Conservation (phyloP, 2,329 filamentous ascomycete genomes). For the Diaporthe sp. region DNA sequence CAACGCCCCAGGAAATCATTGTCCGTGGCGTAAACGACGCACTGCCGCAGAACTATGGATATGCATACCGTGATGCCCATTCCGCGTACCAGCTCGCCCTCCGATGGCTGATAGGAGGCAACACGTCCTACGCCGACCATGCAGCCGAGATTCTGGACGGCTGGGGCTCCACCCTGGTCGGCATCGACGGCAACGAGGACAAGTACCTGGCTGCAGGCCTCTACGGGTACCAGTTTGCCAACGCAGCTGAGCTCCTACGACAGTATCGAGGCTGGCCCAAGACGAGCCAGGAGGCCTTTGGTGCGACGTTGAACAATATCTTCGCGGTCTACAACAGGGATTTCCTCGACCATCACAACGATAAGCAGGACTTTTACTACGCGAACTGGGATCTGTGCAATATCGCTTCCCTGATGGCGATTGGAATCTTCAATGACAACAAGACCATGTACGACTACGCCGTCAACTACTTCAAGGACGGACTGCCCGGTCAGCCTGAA, state of each 20-base stretch:
- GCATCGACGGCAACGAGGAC: constrained; percentile 50
- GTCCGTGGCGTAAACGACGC: not conserved
- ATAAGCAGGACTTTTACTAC: constrained; percentile 41
- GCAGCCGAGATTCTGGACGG: constrained; percentile 50
- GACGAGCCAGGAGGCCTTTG: not conserved
- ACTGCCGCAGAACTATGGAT: not conserved
- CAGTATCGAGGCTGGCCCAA: constrained; percentile 41
- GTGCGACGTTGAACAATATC: constrained; percentile 51
- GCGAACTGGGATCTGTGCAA: constrained; percentile 53
- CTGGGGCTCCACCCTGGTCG: constrained; percentile 50
- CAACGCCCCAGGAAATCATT: not conserved
- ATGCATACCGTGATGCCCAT: constrained; percentile 13
- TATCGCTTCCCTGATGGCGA: constrained; percentile 52
- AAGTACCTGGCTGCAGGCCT: constrained; percentile 52
- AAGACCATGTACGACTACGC: constrained; percentile 53
- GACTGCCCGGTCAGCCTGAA: constrained; percentile 36
- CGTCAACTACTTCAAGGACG: constrained; percentile 52
- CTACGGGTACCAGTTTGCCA: constrained; percentile 57
- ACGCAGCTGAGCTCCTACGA: constrained; percentile 54
- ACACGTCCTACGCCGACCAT: constrained; percentile 50
- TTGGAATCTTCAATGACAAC: constrained; percentile 55
- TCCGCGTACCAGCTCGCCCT: constrained; percentile 43
- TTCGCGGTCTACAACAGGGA: constrained; percentile 47
- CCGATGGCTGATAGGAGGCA: constrained; percentile 51
- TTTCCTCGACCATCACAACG: constrained; percentile 52